Conservation (phyloP, 2,329 filamentous ascomycete genomes). For the Xylariomycetidae sp. region DNA sequence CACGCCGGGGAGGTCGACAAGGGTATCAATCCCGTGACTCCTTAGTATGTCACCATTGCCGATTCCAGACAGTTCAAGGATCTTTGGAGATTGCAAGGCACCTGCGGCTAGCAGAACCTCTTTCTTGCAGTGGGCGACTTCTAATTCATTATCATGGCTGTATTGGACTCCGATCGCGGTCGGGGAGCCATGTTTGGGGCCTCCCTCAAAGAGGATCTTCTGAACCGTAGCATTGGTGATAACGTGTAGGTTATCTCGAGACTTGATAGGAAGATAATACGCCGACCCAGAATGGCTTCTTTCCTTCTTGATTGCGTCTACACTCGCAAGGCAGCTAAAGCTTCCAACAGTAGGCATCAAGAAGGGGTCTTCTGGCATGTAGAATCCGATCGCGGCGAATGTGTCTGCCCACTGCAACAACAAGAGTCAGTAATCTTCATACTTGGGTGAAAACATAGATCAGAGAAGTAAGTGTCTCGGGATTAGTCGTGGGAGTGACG, state of each 20-base stretch:
- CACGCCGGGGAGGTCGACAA: conserved; percentile 19
- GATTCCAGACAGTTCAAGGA: conserved; percentile 16
- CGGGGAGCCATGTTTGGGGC: neutral
- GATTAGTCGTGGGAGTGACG: too few relatives aligned
- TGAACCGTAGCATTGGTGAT: conserved; percentile 8
- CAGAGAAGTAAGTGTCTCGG: too few relatives aligned
- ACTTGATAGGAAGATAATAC: conserved; percentile 9
- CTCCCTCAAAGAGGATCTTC: conserved; percentile 8
- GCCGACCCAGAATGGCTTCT: conserved; percentile 7
- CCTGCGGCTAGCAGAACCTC: conserved; percentile 21
- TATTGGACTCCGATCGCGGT: conserved; percentile 9
- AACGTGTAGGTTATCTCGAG: conserved; percentile 7
- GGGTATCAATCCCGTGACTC: conserved; percentile 24
- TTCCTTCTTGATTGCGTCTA: conserved; percentile 8
- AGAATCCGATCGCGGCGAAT: conserved; percentile 3
- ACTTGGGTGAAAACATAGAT: too few relatives aligned
- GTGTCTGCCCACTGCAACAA: conserved; percentile 11
- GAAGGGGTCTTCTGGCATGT: conserved; percentile 6
- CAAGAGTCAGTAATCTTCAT: too few relatives aligned
- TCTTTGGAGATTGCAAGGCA: conserved; percentile 14
- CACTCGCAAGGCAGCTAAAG: conserved; percentile 7
- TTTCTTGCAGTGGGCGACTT: conserved; percentile 12
- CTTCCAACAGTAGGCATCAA: conserved; percentile 3
- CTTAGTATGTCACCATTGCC: conserved; percentile 10
- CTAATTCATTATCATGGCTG: conserved; percentile 2